Evolutionary conservation across 306 rosid genomes (phyloP).

Genomic region (Sechiopsis laciniata): DNA sequence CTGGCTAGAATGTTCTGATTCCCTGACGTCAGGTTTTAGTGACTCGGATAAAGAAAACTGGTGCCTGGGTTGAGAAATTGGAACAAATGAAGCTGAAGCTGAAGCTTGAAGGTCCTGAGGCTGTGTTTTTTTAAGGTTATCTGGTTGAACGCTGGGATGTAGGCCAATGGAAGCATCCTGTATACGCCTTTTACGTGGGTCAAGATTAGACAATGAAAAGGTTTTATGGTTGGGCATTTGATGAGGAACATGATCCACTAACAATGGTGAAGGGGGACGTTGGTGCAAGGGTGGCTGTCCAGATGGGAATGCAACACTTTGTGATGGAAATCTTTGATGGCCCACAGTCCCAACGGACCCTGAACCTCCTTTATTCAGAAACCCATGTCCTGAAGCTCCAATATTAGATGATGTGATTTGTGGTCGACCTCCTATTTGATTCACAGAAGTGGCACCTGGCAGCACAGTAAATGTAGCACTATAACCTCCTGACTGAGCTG

Average conservation of each 20-base stretch:
- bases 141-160: slow-evolving; percentile 31
- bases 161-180: slow-evolving; percentile 33
- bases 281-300: slow-evolving; percentile 49
- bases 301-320: slow-evolving; percentile 41
- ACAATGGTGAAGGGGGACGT: slow-evolving; percentile 36
- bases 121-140: slow-evolving; percentile 40
- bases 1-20: slow-evolving; percentile 38
- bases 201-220: slow-evolving; percentile 31
- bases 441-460: slow-evolving; percentile 36
- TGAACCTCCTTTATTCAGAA: slow-evolving; percentile 31
- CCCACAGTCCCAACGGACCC: slow-evolving; percentile 43
- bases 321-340: slow-evolving; percentile 38
- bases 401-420: slow-evolving; percentile 26
- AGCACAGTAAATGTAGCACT: slow-evolving; percentile 34
- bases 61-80: slow-evolving; percentile 39
- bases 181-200: slow-evolving; percentile 29
- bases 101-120: slow-evolving; percentile 39
- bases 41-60: slow-evolving; percentile 26
- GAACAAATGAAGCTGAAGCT: slow-evolving; percentile 31
- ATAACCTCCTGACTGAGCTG: slow-evolving; percentile 38
- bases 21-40: slow-evolving; percentile 34
- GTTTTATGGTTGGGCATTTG: slow-evolving; percentile 34
- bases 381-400: slow-evolving; percentile 35
- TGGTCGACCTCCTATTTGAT: slow-evolving; percentile 37
- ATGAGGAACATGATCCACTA: slow-evolving; percentile 32